Base-by-base conservation (phyloP, 2,329 filamentous ascomycete species). In the Botryotinia calthae region DNA sequence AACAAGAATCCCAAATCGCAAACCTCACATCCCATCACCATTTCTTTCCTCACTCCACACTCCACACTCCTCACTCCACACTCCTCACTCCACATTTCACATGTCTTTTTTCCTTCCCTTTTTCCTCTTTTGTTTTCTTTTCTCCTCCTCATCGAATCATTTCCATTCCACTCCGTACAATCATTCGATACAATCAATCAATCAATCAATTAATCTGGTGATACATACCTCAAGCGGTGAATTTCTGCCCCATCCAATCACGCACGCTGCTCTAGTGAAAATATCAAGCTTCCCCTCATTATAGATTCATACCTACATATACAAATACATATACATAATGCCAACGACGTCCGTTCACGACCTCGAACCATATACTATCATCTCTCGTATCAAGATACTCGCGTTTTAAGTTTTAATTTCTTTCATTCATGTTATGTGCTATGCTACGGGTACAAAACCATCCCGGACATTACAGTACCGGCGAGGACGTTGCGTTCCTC, bases 221-320 rank as follows among this genome's bases (percentile, higher is more conserved):
- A 54, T 28, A 54, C 1, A 34, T 34, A 34, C 1, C 25, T 28
- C 51, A 4, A 42, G 64, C 64, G 64, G 64, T 66, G 64, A 66
- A 66, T 20, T 66, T 54, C 64, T 66, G 64, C 64, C 64, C 31
- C 5, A 66, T 28, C 46, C 64, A 66, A 66, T 66, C 46, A 66
- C 14, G 16, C 48, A n/a, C 48, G 25, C 25, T 25, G 25, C 48
- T 51, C 46, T 54, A 54, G 31, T 40, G 44, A 66, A 66, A 66
- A 54, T 25, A 20, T 37, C 64, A 18, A 54, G 46, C 34, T 66
- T 54, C 64, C 64, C 64, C 64, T 66, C 64, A 66, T 54, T 37
- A 40, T 18, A 37, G 18, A 64, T 31, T 37, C 14, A 48, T 37
- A 16, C 28, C 48, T 63, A 44, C n/a, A 63, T 63, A 31, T 18